Base-by-base conservation (phyloP, 148 eudicot species). In the Cornus kousa region DNA sequence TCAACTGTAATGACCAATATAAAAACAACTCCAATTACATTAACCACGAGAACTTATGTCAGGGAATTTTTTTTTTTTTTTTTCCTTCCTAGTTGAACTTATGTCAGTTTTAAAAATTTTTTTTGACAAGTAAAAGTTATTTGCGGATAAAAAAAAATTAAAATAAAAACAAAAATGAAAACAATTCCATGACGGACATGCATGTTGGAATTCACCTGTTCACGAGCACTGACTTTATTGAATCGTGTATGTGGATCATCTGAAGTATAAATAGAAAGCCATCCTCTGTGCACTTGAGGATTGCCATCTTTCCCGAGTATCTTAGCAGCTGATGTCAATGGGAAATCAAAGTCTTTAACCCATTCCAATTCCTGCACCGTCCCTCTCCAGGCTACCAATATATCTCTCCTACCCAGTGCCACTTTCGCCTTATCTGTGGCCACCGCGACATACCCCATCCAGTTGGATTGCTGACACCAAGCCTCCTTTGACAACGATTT, bases 371-470 rank as follows among this genome's bases (percentile, higher is more conserved):
- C 20, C 35, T 74, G 77, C 1, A 84, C 71, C 0, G 94, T 87
- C 35, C 97, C 97, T 78, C 97, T 86, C 97, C 97, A 91, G 10
- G 89, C 87, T 68, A 93, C 79, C 72, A 93, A 73, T 67, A 93
- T 93, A 65, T 93, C 97, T 64, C 94, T 82, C 37, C 97, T 72
- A 11, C 95, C 97, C 71, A 93, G 46, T 32, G 79, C 68, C 24
- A 5, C 53, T 71, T 79, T 85, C 17, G 77, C 83, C 35, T 86
- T 82, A 55, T 90, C 91, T 5, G 90, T 88, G 0, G 91, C 86
- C 77, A 91, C 95, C 0, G 94, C 93, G 3, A 93, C 88, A 46
- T 79, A 93, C 70, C 97, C 95, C 17, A 93, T 93, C 87, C 90
- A 93, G 57, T 91, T 93, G 5, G 89, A 90, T 57, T 90, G 89